Percentiles rank a stretch among this genome's conserved stretches.
These are phyloP conservation scores for Mallotus japonicus DNA, from an alignment of 441 rosid genomes.

Conservation along the genomic window DNA sequence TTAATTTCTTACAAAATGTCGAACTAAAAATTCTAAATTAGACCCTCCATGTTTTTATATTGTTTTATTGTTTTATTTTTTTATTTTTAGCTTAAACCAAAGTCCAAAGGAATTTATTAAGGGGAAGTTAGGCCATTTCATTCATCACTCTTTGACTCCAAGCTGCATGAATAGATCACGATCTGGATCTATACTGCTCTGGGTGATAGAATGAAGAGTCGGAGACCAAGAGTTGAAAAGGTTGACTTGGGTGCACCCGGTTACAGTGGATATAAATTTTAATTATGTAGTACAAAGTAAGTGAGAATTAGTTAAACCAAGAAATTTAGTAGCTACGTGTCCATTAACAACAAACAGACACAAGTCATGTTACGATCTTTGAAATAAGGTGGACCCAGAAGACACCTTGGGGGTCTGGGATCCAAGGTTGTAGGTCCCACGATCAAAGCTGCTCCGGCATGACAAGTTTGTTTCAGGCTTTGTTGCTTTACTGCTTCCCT, in stretches of 20 bases:
- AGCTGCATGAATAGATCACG: too few species aligned
- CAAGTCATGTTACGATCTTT: too few species aligned
- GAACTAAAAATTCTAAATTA: background rate
- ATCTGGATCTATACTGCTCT: background rate
- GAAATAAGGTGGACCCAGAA: background rate
- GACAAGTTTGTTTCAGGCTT: background rate
- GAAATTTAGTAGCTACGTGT: too few species aligned
- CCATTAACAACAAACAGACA: too few species aligned
- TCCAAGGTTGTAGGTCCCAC: constrained; percentile 2
- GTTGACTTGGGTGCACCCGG: too few species aligned
- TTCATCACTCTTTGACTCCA: background rate
- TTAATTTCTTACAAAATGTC: too few species aligned
- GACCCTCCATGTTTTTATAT: background rate
- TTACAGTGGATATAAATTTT: too few species aligned
- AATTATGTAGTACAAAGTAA: too few species aligned
- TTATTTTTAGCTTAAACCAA: background rate
- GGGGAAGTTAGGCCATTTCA: background rate
- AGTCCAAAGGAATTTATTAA: background rate
- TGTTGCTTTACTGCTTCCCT: background rate
- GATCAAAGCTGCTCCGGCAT: background rate
- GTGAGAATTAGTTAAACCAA: too few species aligned
- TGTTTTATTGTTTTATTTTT: background rate
- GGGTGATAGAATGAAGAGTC: too few species aligned
- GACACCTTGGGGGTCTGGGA: background rate
- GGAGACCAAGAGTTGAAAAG: too few species aligned